phyloP scores from a whole-genome alignment of 768 basidiomycete genomes.

The Phylloporus rhodoxanthus region DNA sequence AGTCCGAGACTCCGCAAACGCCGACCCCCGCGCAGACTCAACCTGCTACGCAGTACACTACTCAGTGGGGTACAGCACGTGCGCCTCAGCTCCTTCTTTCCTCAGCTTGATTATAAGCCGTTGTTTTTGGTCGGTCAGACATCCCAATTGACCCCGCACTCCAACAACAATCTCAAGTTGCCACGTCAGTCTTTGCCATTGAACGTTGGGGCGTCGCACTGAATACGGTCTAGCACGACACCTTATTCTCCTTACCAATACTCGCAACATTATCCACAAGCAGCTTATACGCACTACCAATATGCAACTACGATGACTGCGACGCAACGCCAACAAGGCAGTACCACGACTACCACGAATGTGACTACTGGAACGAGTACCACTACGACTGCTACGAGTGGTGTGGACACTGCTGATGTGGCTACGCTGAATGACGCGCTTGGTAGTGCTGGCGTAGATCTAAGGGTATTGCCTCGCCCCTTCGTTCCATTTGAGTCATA shows the following conservation, averaged over 20 bases:
- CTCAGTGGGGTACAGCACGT: conserved; percentile 39
- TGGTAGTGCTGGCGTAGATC: conserved; percentile 81
- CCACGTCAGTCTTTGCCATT: conserved; percentile 32
- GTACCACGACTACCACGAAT: conserved; percentile 11
- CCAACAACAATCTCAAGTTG: conserved; percentile 50
- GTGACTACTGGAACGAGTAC: conserved; percentile 17
- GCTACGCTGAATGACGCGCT: conserved; percentile 79
- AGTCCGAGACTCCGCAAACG: conserved; percentile 33
- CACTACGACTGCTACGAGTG: conserved; percentile 24
- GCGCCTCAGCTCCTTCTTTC: conserved; percentile 13
- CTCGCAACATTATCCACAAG: conserved; percentile 35
- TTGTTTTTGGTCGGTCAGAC: conserved; percentile 31
- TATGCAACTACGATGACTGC: conserved; percentile 27
- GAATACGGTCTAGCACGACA: conserved; percentile 33
- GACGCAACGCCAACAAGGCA: conserved; percentile 27
- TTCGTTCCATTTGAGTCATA: no score
- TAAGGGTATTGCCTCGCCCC: conserved; percentile 46
- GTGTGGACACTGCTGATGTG: conserved; percentile 63
- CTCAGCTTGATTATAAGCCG: background rate
- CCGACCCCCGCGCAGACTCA: conserved; percentile 30
- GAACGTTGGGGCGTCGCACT: background rate
- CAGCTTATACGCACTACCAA: conserved; percentile 41
- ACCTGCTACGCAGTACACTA: conserved; percentile 27
- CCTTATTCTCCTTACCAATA: conserved; percentile 46
- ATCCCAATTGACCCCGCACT: conserved; percentile 66